A percentile compares a stretch with the other conserved stretches of the same genome.
These are phyloP conservation scores for Diplodia seriata DNA, from an alignment of 2,329 filamentous ascomycete species.

Conservation along the genomic window DNA sequence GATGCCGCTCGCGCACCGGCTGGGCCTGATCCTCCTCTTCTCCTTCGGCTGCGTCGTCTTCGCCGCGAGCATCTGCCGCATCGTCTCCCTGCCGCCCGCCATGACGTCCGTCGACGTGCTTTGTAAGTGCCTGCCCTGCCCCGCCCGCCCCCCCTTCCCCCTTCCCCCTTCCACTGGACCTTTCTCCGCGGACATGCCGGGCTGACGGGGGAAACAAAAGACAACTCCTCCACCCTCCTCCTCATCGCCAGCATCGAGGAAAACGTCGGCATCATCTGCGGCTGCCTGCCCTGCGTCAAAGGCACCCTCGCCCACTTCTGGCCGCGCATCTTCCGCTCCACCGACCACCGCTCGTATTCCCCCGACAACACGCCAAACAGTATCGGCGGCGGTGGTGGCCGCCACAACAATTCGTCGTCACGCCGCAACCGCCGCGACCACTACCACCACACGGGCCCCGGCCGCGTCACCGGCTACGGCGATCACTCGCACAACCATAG, in stretches of 20 bases:
- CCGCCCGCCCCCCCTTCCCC: too few species aligned
- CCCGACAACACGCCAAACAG: too few species aligned
- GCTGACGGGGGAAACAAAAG: neutral
- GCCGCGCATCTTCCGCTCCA: constrained; percentile 15
- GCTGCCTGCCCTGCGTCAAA: constrained; percentile 44
- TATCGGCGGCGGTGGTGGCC: too few species aligned
- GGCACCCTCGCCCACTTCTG: constrained; percentile 37
- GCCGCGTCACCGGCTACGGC: constrained; percentile 2
- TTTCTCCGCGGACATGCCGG: too few species aligned
- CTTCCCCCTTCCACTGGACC: too few species aligned
- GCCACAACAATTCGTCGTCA: too few species aligned
- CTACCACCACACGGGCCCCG: neutral
- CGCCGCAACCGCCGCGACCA: neutral
- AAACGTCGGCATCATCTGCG: constrained; percentile 42
- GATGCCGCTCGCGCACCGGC: constrained; percentile 33
- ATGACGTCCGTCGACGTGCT: constrained; percentile 11
- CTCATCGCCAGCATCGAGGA: constrained; percentile 42
- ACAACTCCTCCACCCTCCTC: constrained; percentile 40
- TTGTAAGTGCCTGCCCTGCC: neutral
- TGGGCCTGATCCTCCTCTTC: constrained; percentile 35
- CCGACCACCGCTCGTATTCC: neutral
- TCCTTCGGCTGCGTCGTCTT: constrained; percentile 33
- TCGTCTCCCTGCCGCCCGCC: constrained; percentile 10
- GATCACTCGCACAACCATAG: constrained; percentile 6
- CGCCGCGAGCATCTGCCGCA: constrained; percentile 24